Evolutionary conservation across 768 basidiomycete genomes (phyloP).

Genomic region (Russula emetica): DNA sequence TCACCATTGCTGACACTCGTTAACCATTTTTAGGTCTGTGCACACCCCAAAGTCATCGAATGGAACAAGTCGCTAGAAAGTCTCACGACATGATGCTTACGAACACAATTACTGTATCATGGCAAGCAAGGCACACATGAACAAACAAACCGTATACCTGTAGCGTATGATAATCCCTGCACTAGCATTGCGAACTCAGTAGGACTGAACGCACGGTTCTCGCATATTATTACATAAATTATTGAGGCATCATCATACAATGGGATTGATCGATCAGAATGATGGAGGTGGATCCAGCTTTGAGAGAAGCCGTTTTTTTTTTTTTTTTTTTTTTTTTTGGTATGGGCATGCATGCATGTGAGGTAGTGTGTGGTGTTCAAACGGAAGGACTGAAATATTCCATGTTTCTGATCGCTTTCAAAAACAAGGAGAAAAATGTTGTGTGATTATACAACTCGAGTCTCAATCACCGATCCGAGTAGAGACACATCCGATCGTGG

Average conservation of each 20-base stretch:
- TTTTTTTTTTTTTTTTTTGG: too few species aligned
- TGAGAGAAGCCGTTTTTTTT: too few species aligned
- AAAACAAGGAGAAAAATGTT: too few species aligned
- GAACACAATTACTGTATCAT: not conserved
- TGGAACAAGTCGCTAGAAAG: slow-evolving; percentile 39
- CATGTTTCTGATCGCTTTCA: too few species aligned
- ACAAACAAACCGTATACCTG: slow-evolving; percentile 3
- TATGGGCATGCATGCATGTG: too few species aligned
- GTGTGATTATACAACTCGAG: not conserved
- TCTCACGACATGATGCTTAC: slow-evolving; percentile 6
- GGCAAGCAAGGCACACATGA: not conserved
- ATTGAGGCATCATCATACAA: not conserved
- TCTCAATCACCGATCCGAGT: slow-evolving; percentile 4
- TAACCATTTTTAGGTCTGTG: slow-evolving; percentile 37
- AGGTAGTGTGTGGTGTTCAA: too few species aligned
- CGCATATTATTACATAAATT: slow-evolving; percentile 18
- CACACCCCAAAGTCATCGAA: slow-evolving; percentile 43
- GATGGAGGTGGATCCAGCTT: not conserved
- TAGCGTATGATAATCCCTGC: slow-evolving; percentile 4
- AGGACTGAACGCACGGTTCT: slow-evolving; percentile 1
- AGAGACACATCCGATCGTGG: slow-evolving; percentile 25
- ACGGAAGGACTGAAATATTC: too few species aligned
- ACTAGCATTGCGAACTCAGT: not conserved
- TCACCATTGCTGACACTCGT: not conserved
- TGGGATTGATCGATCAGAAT: not conserved